phyloP scores from a whole-genome alignment of 2,329 filamentous ascomycete species.

The Myrmaecium sp. region DNA sequence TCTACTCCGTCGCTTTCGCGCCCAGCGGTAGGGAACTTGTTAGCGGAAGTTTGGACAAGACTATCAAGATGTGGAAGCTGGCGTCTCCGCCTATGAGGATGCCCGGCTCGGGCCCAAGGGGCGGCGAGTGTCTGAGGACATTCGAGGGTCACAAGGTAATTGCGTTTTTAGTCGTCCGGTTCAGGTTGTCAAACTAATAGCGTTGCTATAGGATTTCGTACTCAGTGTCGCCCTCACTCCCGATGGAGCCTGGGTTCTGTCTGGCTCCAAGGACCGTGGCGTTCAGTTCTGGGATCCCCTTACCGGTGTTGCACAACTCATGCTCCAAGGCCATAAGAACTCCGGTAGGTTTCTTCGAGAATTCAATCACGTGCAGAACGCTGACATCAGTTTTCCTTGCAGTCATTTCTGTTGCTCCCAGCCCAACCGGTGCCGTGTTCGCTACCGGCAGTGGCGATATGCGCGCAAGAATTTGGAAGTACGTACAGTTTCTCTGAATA shows the following conservation, averaged over 20 bases:
- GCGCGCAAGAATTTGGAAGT: slow-evolving; percentile 95
- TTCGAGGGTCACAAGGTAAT: slow-evolving; percentile 89
- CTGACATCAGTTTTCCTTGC: slow-evolving; percentile 2
- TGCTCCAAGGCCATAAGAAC: slow-evolving; percentile 98
- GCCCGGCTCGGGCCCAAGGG: slow-evolving; percentile 52
- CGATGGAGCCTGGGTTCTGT: slow-evolving; percentile 89
- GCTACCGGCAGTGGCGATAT: slow-evolving; percentile 95
- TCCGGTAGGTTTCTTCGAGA: slow-evolving; percentile 38
- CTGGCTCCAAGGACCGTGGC: slow-evolving; percentile 88
- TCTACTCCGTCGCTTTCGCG: slow-evolving; percentile 92
- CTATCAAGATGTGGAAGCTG: slow-evolving; percentile 98
- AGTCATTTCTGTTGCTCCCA: slow-evolving; percentile 94
- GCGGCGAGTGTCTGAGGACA: slow-evolving; percentile 85
- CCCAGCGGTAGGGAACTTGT: slow-evolving; percentile 86
- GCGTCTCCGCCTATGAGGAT: slow-evolving; percentile 51
- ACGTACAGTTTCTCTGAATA: slow-evolving; percentile 16
- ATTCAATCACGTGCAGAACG: slow-evolving; percentile 1
- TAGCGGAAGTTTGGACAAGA: slow-evolving; percentile 89
- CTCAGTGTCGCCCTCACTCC: slow-evolving; percentile 89
- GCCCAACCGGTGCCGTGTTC: slow-evolving; percentile 73
- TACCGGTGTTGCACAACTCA: slow-evolving; percentile 86
- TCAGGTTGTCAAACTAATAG: slow-evolving; percentile 1
- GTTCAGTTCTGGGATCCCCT: slow-evolving; percentile 98
- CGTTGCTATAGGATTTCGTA: slow-evolving; percentile 61
- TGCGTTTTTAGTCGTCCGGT: slow-evolving; percentile 5